phyloP scores from a whole-genome alignment of 139 green algal genomes.

The Raphidocelis subcapitata region DNA sequence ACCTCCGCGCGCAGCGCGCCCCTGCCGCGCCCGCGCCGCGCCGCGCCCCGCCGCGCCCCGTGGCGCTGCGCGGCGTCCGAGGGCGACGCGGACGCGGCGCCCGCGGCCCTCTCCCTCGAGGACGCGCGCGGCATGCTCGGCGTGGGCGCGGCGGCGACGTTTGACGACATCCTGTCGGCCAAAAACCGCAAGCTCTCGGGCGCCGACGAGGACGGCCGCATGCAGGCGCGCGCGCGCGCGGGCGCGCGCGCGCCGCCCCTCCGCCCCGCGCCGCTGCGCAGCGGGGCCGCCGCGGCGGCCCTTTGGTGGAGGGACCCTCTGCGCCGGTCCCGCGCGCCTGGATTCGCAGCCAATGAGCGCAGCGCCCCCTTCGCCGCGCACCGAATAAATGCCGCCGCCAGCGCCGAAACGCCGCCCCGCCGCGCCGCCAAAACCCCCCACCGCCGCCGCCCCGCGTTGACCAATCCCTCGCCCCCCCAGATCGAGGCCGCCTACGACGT shows the following conservation, averaged over 20 bases:
- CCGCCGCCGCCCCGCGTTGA: background rate
- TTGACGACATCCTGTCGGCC: conserved; percentile 54
- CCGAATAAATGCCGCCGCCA: too few relatives aligned
- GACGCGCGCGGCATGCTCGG: conserved; percentile 49
- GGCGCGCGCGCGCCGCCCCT: background rate
- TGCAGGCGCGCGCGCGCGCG: conserved; percentile 26
- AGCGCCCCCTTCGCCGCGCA: too few relatives aligned
- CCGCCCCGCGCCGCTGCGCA: background rate
- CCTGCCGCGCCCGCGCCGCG: too few relatives aligned
- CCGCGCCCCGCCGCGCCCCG: too few relatives aligned
- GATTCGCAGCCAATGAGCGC: too few relatives aligned
- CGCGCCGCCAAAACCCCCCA: background rate
- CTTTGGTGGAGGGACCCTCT: background rate
- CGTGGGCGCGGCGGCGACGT: conserved; percentile 27
- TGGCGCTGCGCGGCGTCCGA: too few relatives aligned
- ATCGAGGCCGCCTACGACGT: conserved; percentile 74
- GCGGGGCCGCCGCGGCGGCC: background rate
- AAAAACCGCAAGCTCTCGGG: conserved; percentile 57
- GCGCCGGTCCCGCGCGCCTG: too few relatives aligned
- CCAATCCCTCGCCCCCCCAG: conserved; percentile 21
- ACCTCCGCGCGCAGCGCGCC: too few relatives aligned
- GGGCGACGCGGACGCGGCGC: too few relatives aligned
- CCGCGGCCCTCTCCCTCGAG: background rate
- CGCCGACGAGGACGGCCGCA: conserved; percentile 21
- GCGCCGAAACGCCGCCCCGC: background rate